Base-by-base conservation (phyloP, 371 early-diverging fungal species). In the Apophysomyces variabilis region DNA sequence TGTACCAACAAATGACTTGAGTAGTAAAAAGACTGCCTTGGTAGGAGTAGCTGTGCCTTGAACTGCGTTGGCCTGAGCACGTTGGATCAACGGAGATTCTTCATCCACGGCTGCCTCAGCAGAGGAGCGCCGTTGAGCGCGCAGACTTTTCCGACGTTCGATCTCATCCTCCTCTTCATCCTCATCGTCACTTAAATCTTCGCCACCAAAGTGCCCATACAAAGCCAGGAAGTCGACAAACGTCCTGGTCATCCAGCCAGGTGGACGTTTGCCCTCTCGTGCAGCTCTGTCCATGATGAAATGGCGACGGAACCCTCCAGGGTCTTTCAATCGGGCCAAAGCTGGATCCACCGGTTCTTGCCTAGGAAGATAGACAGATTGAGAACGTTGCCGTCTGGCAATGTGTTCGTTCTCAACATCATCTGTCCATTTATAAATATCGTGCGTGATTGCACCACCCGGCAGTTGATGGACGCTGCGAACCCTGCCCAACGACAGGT, bases 141-240 rank as follows among this genome's bases (percentile, higher is more conserved):
- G 38, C 66, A 47, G n/a, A 39, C 46, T 18, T 44, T 78, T 18
- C 62, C 78, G 45, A 75, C 78, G 35, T 9, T 71, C 79, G 13
- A 74, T 76, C 14, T 82, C 89, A 6, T 87, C 93, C 21, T 85
- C 86, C 14, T 86, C 88, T 21, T 91, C 87, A 16, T 89, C 94
- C 66, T 93, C 92, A 62, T 93, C 94, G 59, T 92, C 92, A 50
- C 94, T 93, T 54, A 91, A 85, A 70, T 94, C 93, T 69, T 95
- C 97, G 64, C 97, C 98, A 39, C 95, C 98, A 82, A 95, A 98
- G 75, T 94, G 94, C 35, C 96, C 96, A 69, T 93, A 97, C 68
- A 98, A 77, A 32, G 91, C 92, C 65, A 98, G 82, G 68, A 96
- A 97, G 70, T 97, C 97, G 43, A 96, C 90, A 86, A 96, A 98